These are phyloP conservation scores for Puccinia polysora DNA, from an alignment of 1,284 basidiomycete species.

Conservation along the genomic window DNA sequence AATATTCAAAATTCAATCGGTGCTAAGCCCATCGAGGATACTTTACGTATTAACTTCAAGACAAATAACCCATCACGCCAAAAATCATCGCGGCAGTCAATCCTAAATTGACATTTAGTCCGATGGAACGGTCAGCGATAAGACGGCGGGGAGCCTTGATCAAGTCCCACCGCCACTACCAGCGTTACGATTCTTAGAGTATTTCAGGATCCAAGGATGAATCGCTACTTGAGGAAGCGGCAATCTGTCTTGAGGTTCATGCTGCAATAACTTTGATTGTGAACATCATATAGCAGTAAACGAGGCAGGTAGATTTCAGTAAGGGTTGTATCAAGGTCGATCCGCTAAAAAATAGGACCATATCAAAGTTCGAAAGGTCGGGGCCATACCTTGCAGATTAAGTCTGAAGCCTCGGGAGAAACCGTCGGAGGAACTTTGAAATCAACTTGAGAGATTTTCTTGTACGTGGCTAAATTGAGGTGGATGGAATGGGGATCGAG, in stretches of 20 bases:
- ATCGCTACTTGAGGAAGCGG: slow-evolving; percentile 71
- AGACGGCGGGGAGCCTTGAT: too few relatives aligned
- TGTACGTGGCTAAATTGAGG: slow-evolving; percentile 67
- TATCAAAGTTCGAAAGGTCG: too few relatives aligned
- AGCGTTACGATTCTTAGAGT: slow-evolving; percentile 54
- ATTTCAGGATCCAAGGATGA: slow-evolving; percentile 90
- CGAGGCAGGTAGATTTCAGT: too few relatives aligned
- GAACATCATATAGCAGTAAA: slow-evolving; percentile 6
- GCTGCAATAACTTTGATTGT: slow-evolving; percentile 69
- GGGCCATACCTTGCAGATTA: slow-evolving; percentile 61
- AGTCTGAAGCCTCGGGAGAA: slow-evolving; percentile 64
- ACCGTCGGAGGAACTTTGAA: slow-evolving; percentile 66
- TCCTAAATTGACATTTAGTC: too few relatives aligned
- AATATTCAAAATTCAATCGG: too few relatives aligned
- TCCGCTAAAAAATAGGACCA: too few relatives aligned
- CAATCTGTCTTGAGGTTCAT: slow-evolving; percentile 76
- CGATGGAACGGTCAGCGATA: too few relatives aligned
- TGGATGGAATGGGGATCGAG: not conserved
- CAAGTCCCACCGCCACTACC: slow-evolving; percentile 17
- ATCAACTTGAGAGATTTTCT: slow-evolving; percentile 75
- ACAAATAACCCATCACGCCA: too few relatives aligned
- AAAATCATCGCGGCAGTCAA: too few relatives aligned
- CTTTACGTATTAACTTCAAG: too few relatives aligned
- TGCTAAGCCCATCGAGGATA: too few relatives aligned
- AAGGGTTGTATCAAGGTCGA: too few relatives aligned